These are phyloP conservation scores for Amphicarpaea edgeworthii DNA, from an alignment of 306 rosid species.

Conservation along the genomic window DNA sequence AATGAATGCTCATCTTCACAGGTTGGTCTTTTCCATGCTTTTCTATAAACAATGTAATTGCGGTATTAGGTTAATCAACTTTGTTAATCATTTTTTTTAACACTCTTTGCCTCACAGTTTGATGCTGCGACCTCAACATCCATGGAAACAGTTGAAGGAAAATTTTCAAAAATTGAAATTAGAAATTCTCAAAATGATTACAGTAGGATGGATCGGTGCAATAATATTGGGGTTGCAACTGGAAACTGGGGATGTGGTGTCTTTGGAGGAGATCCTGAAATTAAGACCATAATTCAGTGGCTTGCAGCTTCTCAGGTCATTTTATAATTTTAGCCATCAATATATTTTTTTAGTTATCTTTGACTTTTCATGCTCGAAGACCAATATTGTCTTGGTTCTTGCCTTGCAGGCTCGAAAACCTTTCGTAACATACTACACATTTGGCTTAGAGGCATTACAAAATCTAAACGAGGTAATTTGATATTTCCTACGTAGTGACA, in stretches of 20 bases:
- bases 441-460: constrained; percentile 58
- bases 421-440: constrained; percentile 73
- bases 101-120: constrained; percentile 45
- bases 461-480: constrained; percentile 71
- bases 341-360: no score
- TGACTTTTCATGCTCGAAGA: no score
- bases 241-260: constrained; percentile 99
- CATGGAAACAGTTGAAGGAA: constrained; percentile 46
- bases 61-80: constrained; percentile 31
- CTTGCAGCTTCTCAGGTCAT: constrained; percentile 96
- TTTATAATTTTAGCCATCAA: constrained; percentile 36
- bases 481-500: constrained; percentile 13
- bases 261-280: constrained; percentile 95
- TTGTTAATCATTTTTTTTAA: constrained; percentile 20
- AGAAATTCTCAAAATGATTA: constrained; percentile 47
- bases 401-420: constrained; percentile 78
- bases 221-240: constrained; percentile 76
- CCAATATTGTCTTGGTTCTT: constrained; percentile 36
- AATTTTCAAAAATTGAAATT: constrained; percentile 38
- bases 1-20: constrained; percentile 44
- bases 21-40: constrained; percentile 40
- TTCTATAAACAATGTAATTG: constrained; percentile 20
- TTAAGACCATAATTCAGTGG: constrained; percentile 90
- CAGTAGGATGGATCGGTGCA: constrained; percentile 39
- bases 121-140: constrained; percentile 50